A percentile compares a stretch with the other conserved stretches of the same genome.
phyloP scores from a whole-genome alignment of 2,329 filamentous ascomycete species.

The Hymenoscyphus occultus region DNA sequence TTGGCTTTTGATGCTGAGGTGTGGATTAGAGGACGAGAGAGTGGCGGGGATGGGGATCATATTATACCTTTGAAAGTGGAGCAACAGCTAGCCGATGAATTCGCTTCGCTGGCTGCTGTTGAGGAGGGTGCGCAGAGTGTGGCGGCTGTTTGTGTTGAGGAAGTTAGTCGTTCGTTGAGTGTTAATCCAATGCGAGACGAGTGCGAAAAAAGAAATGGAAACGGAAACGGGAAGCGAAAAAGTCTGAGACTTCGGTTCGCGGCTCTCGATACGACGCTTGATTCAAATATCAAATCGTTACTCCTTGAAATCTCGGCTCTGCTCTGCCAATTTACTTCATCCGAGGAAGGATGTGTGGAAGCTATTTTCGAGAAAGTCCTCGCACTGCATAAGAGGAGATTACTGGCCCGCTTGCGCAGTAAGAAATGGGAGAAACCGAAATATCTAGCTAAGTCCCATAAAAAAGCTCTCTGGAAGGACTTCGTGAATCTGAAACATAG shows the following conservation, averaged over 20 bases:
- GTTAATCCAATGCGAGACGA: too few relatives aligned
- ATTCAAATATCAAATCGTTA: slow-evolving; percentile 4
- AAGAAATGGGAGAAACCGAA: slow-evolving; percentile 20
- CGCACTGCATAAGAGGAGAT: slow-evolving; percentile 11
- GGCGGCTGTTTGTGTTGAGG: slow-evolving; percentile 35
- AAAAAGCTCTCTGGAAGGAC: slow-evolving; percentile 21
- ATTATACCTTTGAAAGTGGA: slow-evolving; percentile 30
- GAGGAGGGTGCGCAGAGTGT: slow-evolving; percentile 32
- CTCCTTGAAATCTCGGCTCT: slow-evolving; percentile 5
- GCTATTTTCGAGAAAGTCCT: slow-evolving; percentile 11
- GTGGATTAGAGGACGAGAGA: slow-evolving; percentile 1
- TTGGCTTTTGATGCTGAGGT: slow-evolving; percentile 14
- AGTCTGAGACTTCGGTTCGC: slow-evolving; percentile 26
- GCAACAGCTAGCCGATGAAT: slow-evolving; percentile 32
- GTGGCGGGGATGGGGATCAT: not conserved
- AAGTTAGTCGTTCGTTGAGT: slow-evolving; percentile 11
- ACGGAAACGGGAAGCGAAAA: not conserved
- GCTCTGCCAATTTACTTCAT: not conserved
- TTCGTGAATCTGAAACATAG: slow-evolving; percentile 17
- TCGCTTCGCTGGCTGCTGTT: slow-evolving; percentile 34
- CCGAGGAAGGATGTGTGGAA: not conserved
- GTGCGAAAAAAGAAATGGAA: not conserved
- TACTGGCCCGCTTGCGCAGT: slow-evolving; percentile 15
- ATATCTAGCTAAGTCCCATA: slow-evolving; percentile 19
- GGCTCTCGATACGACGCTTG: slow-evolving; percentile 17